A percentile compares a stretch with the other conserved stretches of the same genome.
Conservation (phyloP, 345 rosid species). For the Hypericum androsaemum region DNA sequence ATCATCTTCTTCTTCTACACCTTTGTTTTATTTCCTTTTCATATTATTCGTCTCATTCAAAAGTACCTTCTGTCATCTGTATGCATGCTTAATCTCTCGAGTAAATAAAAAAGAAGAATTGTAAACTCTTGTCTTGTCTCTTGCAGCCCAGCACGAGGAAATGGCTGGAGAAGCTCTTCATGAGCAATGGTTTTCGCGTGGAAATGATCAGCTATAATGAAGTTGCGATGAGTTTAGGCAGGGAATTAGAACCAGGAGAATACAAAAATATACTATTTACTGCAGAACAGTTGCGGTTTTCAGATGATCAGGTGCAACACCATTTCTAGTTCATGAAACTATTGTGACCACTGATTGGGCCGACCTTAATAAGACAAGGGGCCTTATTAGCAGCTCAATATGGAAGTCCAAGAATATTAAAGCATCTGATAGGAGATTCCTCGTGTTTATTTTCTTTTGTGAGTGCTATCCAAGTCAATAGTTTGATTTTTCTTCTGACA, state of each 20-base stretch:
- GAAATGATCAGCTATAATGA: slow-evolving; percentile 37
- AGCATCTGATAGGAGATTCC: background rate
- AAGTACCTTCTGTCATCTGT: no score
- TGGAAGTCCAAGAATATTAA: background rate
- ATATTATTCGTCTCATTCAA: no score
- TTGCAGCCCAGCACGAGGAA: slow-evolving; percentile 37
- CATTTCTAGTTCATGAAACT: slow-evolving; percentile 7
- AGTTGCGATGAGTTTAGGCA: slow-evolving; percentile 45
- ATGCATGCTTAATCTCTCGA: no score
- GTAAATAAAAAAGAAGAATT: no score
- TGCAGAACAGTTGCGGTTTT: slow-evolving; percentile 68
- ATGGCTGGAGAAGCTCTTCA: slow-evolving; percentile 62
- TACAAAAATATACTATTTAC: slow-evolving; percentile 44
- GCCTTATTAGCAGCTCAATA: no score
- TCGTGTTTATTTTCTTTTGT: background rate
- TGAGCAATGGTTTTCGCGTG: slow-evolving; percentile 56
- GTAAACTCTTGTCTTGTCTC: slow-evolving; percentile 1
- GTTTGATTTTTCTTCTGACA: slow-evolving; percentile 10
- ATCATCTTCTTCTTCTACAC: background rate
- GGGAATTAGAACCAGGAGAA: slow-evolving; percentile 30
- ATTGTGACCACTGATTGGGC: no score
- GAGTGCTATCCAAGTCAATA: background rate
- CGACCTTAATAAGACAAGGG: no score
- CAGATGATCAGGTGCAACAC: slow-evolving; percentile 72
- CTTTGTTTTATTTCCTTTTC: background rate